Conservation (phyloP, 2,329 filamentous ascomycete species). For the Fusarium gaditjirri region DNA sequence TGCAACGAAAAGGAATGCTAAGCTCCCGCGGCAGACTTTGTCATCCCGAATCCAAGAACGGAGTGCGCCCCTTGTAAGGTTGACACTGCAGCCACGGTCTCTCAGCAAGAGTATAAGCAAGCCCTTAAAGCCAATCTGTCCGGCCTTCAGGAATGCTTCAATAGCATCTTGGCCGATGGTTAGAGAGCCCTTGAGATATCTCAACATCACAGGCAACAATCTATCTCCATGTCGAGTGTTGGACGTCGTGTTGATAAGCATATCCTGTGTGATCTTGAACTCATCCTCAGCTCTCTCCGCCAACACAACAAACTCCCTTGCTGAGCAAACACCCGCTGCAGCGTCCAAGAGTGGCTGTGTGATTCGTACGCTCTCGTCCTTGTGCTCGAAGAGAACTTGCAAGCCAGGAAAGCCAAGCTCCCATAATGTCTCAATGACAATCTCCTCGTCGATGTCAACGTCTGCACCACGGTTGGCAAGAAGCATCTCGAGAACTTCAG, state of each 20-base stretch:
- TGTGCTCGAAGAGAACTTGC: conserved; percentile 18
- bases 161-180: conserved; percentile 15
- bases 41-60: conserved; percentile 27
- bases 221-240: conserved; percentile 21
- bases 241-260: conserved; percentile 27
- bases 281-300: conserved; percentile 19
- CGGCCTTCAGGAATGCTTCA: conserved; percentile 23
- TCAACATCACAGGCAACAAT: conserved; percentile 19
- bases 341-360: conserved; percentile 23
- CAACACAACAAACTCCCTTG: conserved; percentile 14
- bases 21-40: conserved; percentile 13
- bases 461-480: conserved; percentile 21
- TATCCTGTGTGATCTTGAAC: conserved; percentile 27
- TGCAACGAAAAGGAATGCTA: conserved; percentile 26
- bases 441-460: conserved; percentile 25
- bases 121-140: conserved; percentile 24
- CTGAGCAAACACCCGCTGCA: conserved; percentile 21
- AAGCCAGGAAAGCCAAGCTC: conserved; percentile 21
- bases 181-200: conserved; percentile 15
- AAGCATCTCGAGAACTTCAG: conserved; percentile 29
- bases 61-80: conserved; percentile 16
- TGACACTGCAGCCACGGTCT: conserved; percentile 21
- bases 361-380: conserved; percentile 14
- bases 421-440: conserved; percentile 7
- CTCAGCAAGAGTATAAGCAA: conserved; percentile 18